phyloP scores from a whole-genome alignment of 768 basidiomycete species.

The Xerocomellus chrysenteron region DNA sequence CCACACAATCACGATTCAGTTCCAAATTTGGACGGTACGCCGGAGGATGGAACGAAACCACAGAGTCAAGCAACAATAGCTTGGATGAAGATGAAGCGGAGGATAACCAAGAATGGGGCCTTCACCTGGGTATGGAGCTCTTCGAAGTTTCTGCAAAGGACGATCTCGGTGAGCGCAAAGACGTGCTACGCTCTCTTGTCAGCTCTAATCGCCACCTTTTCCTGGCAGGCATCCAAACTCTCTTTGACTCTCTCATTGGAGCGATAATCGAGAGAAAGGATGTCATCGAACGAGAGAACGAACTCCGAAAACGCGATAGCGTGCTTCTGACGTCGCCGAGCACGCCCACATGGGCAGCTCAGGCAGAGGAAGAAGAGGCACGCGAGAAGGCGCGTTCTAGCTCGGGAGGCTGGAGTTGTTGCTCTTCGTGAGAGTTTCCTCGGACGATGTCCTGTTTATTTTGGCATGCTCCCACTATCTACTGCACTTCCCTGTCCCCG shows the following conservation, averaged over 20 bases:
- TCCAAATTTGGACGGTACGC: slow-evolving; percentile 52
- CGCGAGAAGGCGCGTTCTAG: slow-evolving; percentile 47
- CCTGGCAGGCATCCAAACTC: slow-evolving; percentile 65
- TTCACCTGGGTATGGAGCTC: slow-evolving; percentile 81
- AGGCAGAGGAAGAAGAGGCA: slow-evolving; percentile 79
- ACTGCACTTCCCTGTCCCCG: slow-evolving; percentile 7
- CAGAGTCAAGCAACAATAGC: slow-evolving; percentile 65
- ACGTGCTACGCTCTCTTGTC: slow-evolving; percentile 3
- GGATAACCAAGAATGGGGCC: slow-evolving; percentile 66
- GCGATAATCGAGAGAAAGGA: slow-evolving; percentile 80
- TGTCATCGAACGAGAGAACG: slow-evolving; percentile 77
- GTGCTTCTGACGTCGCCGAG: slow-evolving; percentile 66
- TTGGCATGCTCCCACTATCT: slow-evolving; percentile 23
- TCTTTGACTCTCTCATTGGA: slow-evolving; percentile 78
- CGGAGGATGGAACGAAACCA: slow-evolving; percentile 56
- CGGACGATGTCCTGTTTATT: slow-evolving; percentile 6
- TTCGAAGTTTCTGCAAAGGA: slow-evolving; percentile 94
- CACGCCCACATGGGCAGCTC: slow-evolving; percentile 74
- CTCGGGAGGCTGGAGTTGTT: slow-evolving; percentile 66
- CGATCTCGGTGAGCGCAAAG: slow-evolving; percentile 54
- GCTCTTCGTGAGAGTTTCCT: slow-evolving; percentile 43
- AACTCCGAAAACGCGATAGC: slow-evolving; percentile 78
- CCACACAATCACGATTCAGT: slow-evolving; percentile 51
- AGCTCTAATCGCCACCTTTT: slow-evolving; percentile 7
- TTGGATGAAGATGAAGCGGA: slow-evolving; percentile 60